Base-by-base conservation (phyloP, 2,329 filamentous ascomycete species). In the Fusarium longipes region DNA sequence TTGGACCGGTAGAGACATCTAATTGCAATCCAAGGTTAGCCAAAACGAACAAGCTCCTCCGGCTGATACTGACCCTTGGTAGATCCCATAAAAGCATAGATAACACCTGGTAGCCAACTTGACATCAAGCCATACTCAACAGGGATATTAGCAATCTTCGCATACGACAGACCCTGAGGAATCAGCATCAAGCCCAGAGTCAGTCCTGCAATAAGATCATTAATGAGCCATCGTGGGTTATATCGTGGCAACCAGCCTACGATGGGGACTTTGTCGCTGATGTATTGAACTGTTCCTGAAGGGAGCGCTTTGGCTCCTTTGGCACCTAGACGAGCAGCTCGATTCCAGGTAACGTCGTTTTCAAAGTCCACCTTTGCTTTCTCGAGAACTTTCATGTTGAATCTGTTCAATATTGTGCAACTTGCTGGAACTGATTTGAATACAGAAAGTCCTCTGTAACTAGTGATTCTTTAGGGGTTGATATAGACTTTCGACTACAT, bases 1-100 rank as follows among this genome's bases (percentile, higher is more conserved):
- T 91, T 14, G 88, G 88, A 6, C 88, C 87, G 1, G 84, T 86
- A 1, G 87, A 89, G 6, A 90, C 75, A 74, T 89, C 87, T 87
- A 15, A 5, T 9, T 0, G 36, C 10, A 2, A 22, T 68, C 22
- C 67, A 60, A 8, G 12, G 6, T 18, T 2, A 36, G 3, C 20
- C 2, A 8, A 3, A 15, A 10, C 25, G 3, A 6, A 8, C 0
- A 2, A 18, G 1, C 20, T 30, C 25, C 14, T 11, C 11, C 17
- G 24, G 11, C 36, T 4, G 0, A 2, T 10, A 3, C 73, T 69
- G 61, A 85, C 86, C 87, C 75, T 89, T 89, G 0, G 86, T 87
- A 1, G 87, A 88, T 1, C 86, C 87, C 79, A 89, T 86, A 54
- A 89, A 83, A 2, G 86, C 82, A 66, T 87, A 88, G 17, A 89